Conservation (phyloP, 140 eudicot genomes). For the Flaveria floridana region DNA sequence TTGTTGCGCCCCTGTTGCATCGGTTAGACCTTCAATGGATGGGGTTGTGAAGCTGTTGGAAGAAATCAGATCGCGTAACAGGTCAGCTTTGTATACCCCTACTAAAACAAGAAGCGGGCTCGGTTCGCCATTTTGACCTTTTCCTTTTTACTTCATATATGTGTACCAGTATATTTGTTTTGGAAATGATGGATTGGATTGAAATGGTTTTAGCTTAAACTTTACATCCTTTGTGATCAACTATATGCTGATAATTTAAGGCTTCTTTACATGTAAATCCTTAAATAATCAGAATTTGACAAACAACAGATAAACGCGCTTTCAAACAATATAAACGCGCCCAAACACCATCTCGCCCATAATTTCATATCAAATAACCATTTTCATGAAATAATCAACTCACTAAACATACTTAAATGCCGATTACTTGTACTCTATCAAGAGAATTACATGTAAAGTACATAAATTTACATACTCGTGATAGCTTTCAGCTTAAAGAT, state of each 20-base stretch:
- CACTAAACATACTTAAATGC: conserved; percentile 18
- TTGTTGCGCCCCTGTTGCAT: conserved; percentile 95
- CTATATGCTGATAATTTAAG: not conserved
- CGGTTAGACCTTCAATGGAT: conserved; percentile 86
- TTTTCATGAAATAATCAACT: conserved; percentile 3
- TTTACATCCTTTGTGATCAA: not conserved
- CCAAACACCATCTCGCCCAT: not conserved
- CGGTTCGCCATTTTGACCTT: conserved; percentile 70
- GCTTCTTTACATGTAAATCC: conserved; percentile 1
- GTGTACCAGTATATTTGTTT: not conserved
- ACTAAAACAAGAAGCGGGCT: conserved; percentile 90
- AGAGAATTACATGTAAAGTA: conserved; percentile 29
- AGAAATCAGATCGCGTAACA: conserved; percentile 82
- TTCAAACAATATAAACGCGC: not conserved
- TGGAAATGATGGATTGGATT: too few species aligned
- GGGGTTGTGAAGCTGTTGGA: conserved; percentile 93
- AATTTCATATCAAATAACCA: not conserved
- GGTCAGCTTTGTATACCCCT: conserved; percentile 95
- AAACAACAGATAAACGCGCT: not conserved
- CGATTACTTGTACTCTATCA: conserved; percentile 26
- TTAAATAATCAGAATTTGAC: not conserved
- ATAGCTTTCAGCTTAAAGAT: conserved; percentile 8
- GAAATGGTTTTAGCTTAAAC: too few species aligned
- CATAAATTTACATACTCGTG: conserved; percentile 29
- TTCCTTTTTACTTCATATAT: not conserved